These are phyloP conservation scores for Xylariaceae sp. DNA, from an alignment of 2,329 filamentous ascomycete species.

Conservation along the genomic window DNA sequence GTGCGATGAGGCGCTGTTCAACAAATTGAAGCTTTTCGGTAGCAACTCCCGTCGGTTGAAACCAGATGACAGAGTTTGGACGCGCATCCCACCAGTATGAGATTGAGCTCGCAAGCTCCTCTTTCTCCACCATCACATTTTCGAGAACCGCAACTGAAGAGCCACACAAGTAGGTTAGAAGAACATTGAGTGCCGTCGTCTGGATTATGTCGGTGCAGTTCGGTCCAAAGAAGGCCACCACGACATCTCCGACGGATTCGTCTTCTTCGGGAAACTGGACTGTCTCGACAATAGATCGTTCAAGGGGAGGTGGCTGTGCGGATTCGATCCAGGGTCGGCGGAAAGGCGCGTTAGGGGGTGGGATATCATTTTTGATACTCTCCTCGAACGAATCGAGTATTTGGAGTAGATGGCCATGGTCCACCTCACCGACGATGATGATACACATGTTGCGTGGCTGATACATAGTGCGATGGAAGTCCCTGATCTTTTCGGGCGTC, in stretches of 20 bases:
- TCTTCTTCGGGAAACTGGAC: constrained; percentile 96
- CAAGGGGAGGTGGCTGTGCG: constrained; percentile 65
- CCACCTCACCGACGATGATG: constrained; percentile 84
- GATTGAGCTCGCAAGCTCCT: constrained; percentile 84
- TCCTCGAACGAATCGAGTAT: constrained; percentile 86
- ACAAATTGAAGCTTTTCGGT: constrained; percentile 80
- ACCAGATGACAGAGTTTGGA: constrained; percentile 77
- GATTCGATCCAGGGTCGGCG: constrained; percentile 89
- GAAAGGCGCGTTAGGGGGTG: constrained; percentile 68
- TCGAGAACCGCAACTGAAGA: constrained; percentile 91
- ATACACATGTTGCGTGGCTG: constrained; percentile 93
- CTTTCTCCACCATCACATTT: constrained; percentile 86
- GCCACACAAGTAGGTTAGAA: constrained; percentile 82
- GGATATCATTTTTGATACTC: constrained; percentile 77
- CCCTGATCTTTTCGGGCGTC: constrained; percentile 84
- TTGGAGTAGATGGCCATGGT: constrained; percentile 72
- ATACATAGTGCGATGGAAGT: constrained; percentile 95
- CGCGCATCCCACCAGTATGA: constrained; percentile 73
- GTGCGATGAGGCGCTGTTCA: constrained; percentile 76
- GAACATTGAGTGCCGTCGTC: constrained; percentile 68
- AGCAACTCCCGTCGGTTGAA: constrained; percentile 79
- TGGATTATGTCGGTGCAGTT: constrained; percentile 65
- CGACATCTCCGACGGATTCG: constrained; percentile 83
- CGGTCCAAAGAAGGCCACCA: constrained; percentile 83
- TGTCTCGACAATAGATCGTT: constrained; percentile 66